These are phyloP conservation scores for Terana coerulea DNA, from an alignment of 768 basidiomycete genomes.

Conservation along the genomic window DNA sequence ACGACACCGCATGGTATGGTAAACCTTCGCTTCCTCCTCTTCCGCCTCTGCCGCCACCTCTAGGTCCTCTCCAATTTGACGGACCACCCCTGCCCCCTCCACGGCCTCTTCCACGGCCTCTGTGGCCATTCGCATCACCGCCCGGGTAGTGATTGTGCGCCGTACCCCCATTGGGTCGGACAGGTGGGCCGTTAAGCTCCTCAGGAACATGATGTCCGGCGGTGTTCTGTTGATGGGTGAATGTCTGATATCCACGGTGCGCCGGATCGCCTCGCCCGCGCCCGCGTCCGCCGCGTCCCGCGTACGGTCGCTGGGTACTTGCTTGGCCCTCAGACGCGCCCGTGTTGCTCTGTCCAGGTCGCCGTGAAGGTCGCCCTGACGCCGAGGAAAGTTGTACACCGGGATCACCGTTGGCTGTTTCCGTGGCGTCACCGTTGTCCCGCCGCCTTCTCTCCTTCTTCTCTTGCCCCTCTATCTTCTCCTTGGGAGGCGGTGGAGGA, in stretches of 20 bases:
- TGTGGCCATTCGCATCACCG: neutral
- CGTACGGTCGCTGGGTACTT: neutral
- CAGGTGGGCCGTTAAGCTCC: too few species aligned
- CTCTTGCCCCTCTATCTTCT: slow-evolving; percentile 8
- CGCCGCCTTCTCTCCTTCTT: neutral
- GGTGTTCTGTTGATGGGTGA: neutral
- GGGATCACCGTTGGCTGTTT: neutral
- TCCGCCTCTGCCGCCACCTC: slow-evolving; percentile 48
- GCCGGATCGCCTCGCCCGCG: neutral
- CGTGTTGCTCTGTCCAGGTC: too few species aligned
- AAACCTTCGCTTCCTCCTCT: slow-evolving; percentile 58
- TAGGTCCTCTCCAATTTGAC: too few species aligned
- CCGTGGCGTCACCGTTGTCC: neutral
- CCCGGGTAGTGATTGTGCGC: neutral
- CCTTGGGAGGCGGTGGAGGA: slow-evolving; percentile 43
- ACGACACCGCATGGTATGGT: slow-evolving; percentile 41
- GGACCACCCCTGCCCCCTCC: too few species aligned
- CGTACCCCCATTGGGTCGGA: neutral
- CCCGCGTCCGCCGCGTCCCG: too few species aligned
- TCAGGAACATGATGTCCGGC: neutral
- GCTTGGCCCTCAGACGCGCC: neutral
- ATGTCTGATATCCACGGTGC: neutral
- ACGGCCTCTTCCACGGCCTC: neutral
- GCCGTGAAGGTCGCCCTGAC: too few species aligned
- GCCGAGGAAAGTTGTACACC: too few species aligned